Conservation (phyloP, 208 protist genomes). For the Acanthamoeba triangularis region DNA sequence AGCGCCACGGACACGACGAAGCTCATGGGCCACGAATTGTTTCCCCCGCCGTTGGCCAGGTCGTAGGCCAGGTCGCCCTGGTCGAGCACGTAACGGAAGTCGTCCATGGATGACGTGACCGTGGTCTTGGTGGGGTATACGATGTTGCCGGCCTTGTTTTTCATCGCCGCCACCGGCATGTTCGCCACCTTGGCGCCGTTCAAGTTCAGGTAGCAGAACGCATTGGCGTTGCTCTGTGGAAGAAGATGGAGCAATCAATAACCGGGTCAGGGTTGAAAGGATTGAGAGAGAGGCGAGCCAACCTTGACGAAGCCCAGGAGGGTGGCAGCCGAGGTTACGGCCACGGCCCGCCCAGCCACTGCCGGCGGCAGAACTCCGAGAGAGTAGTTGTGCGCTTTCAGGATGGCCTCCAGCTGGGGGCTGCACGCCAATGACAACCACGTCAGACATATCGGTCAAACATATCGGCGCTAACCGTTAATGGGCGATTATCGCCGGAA, state of each 20-base stretch:
- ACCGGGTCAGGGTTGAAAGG: background rate
- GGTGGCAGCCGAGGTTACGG: background rate
- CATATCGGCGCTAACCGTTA: too few species aligned
- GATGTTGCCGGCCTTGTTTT: constrained; percentile 36
- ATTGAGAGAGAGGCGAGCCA: background rate
- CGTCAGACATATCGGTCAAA: background rate
- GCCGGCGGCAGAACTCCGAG: background rate
- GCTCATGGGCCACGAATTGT: constrained; percentile 1
- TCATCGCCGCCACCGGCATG: constrained; percentile 1
- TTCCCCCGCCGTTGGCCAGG: background rate
- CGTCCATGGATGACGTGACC: background rate
- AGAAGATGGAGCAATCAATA: background rate
- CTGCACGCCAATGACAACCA: background rate
- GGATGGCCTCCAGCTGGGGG: background rate
- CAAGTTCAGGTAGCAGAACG: constrained; percentile 36
- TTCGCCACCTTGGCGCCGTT: background rate
- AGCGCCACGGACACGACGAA: constrained; percentile 18
- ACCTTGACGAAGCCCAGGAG: constrained; percentile 10
- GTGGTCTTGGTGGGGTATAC: background rate
- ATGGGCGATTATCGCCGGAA: too few species aligned
- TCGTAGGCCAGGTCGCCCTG: background rate
- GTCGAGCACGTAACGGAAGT: constrained; percentile 15
- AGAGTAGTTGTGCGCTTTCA: background rate
- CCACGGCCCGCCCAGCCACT: background rate
- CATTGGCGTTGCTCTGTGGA: background rate